Conservation (phyloP, 257 asterid species). For the Dorcoceras hygrometricum region DNA sequence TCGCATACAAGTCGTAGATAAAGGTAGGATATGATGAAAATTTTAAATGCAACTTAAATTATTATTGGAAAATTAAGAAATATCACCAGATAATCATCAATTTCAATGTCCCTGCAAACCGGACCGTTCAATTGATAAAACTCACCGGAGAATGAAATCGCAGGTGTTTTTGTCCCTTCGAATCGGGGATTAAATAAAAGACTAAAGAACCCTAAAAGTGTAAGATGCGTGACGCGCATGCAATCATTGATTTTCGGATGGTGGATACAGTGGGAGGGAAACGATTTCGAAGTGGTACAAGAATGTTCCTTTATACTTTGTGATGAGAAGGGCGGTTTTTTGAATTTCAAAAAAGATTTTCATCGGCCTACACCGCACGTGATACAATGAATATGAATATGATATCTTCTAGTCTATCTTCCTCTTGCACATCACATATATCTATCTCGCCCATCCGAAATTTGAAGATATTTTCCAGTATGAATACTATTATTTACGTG, state of each 20-base stretch:
- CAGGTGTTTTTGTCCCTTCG: neutral
- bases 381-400: too few relatives aligned
- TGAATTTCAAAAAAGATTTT: conserved; percentile 39
- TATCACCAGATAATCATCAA: neutral
- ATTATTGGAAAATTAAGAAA: too few relatives aligned
- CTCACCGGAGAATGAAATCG: conserved; percentile 18
- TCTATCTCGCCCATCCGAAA: too few relatives aligned
- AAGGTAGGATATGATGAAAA: neutral
- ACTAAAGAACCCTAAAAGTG: conserved; percentile 20
- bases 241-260: conserved; percentile 18
- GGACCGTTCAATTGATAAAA: neutral
- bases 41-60: neutral
- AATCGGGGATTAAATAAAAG: neutral
- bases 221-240: conserved; percentile 29
- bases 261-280: conserved; percentile 33
- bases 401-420: too few relatives aligned
- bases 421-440: too few relatives aligned
- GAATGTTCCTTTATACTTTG: neutral
- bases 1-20: neutral
- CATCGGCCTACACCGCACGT: too few relatives aligned
- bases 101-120: neutral
- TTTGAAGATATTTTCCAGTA: too few relatives aligned
- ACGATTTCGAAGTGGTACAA: conserved; percentile 14
- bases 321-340: conserved; percentile 15
- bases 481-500: too few relatives aligned